phyloP scores from a whole-genome alignment of 345 rosid genomes.

The Sisymbrium irio region DNA sequence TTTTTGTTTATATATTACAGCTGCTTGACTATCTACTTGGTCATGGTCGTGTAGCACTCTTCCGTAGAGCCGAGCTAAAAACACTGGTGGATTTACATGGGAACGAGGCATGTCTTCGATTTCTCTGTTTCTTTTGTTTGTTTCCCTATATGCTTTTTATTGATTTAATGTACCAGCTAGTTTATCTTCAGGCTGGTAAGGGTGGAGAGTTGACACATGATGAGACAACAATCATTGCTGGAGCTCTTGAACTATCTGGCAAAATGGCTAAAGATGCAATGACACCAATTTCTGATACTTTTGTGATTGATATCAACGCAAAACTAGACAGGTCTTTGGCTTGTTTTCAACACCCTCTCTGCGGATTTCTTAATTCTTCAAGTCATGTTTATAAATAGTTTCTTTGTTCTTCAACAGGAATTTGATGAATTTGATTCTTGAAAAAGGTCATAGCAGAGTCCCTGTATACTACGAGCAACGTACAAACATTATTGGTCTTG shows the following conservation, averaged over 20 bases:
- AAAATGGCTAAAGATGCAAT: slow-evolving; percentile 80
- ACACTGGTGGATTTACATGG: slow-evolving; percentile 89
- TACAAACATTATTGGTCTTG: slow-evolving; percentile 81
- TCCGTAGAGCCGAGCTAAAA: slow-evolving; percentile 93
- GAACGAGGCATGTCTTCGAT: slow-evolving; percentile 63
- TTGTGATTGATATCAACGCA: slow-evolving; percentile 73
- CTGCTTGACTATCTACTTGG: slow-evolving; percentile 75
- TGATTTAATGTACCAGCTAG: too few species aligned
- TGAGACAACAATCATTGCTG: slow-evolving; percentile 91
- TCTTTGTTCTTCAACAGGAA: slow-evolving; percentile 43
- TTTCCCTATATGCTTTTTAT: too few species aligned
- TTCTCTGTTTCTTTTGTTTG: too few species aligned
- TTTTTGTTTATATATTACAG: slow-evolving; percentile 35
- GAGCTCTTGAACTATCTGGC: slow-evolving; percentile 83
- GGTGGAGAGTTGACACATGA: slow-evolving; percentile 97
- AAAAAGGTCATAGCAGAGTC: slow-evolving; percentile 91
- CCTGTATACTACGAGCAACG: slow-evolving; percentile 86
- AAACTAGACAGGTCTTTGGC: slow-evolving; percentile 60
- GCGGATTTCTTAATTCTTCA: not conserved
- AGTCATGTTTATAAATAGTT: slow-evolving; percentile 3
- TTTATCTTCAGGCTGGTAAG: slow-evolving; percentile 74
- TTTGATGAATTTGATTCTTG: slow-evolving; percentile 66
- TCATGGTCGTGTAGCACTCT: slow-evolving; percentile 76
- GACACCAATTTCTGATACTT: slow-evolving; percentile 72
- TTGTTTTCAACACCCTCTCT: not conserved